These are phyloP conservation scores for Xylariomycetidae sp. DNA, from an alignment of 2,329 filamentous ascomycete genomes.

Conservation along the genomic window DNA sequence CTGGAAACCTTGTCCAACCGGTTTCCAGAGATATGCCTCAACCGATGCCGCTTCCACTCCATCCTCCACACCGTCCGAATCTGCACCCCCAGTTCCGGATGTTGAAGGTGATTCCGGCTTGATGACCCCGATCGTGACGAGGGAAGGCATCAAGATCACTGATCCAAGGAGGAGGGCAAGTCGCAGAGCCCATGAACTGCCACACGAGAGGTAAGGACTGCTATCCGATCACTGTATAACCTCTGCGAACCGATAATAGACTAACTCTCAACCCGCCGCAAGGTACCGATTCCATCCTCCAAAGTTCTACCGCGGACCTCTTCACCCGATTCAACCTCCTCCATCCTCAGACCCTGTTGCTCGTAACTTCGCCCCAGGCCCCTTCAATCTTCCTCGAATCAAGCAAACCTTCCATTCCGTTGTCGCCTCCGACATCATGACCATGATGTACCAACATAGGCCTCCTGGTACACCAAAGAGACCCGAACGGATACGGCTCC, in stretches of 20 bases:
- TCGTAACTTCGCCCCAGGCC: conserved; percentile 82
- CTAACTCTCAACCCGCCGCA: conserved; percentile 2
- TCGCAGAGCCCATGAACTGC: conserved; percentile 21
- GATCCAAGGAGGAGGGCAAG: conserved; percentile 40
- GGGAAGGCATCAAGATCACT: conserved; percentile 36
- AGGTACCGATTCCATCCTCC: conserved; percentile 95
- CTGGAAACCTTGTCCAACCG: conserved; percentile 16
- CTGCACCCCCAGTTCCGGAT: conserved; percentile 35
- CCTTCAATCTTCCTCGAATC: conserved; percentile 82
- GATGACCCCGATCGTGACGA: conserved; percentile 31
- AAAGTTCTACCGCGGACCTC: conserved; percentile 88
- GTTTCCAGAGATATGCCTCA: conserved; percentile 40
- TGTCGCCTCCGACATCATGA: conserved; percentile 81
- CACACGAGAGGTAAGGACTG: conserved; percentile 19
- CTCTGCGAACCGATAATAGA: neutral
- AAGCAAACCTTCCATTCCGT: conserved; percentile 88
- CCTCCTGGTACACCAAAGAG: conserved; percentile 66
- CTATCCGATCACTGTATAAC: neutral
- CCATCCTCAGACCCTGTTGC: conserved; percentile 80
- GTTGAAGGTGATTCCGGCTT: conserved; percentile 50
- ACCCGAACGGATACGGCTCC: conserved; percentile 60
- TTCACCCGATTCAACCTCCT: conserved; percentile 92
- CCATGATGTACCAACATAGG: conserved; percentile 80
- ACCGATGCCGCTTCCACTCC: conserved; percentile 36
- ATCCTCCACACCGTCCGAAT: conserved; percentile 33